Evolutionary conservation across 805 yeast genomes (phyloP).

Genomic region (Yarrowia keelungensis): DNA sequence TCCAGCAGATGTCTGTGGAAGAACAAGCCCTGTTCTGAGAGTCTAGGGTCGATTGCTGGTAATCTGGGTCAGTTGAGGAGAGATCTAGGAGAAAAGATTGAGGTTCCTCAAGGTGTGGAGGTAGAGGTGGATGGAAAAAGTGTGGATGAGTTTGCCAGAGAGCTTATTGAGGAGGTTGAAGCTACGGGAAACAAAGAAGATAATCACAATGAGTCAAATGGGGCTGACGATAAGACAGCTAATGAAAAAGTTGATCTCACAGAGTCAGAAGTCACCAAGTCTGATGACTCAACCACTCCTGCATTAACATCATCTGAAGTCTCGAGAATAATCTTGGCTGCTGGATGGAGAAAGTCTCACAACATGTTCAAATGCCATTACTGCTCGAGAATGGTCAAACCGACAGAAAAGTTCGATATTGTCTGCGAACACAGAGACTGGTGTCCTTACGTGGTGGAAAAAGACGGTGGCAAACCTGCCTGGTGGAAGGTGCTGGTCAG

Average conservation of each 20-base stretch:
- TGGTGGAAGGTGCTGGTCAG: constrained; percentile 12
- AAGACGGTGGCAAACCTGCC: constrained; percentile 8
- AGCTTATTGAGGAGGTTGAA: background rate
- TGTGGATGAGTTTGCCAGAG: background rate
- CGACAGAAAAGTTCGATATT: constrained; percentile 3
- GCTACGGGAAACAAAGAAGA: background rate
- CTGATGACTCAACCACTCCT: background rate
- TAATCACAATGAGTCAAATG: background rate
- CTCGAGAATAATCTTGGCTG: background rate
- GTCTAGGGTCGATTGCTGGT: constrained; percentile 10
- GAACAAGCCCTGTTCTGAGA: constrained; percentile 4
- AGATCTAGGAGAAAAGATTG: constrained; percentile 2
- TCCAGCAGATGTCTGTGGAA: constrained; percentile 10
- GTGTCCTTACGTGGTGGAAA: constrained; percentile 30
- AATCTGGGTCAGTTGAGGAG: background rate
- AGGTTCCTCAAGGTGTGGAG: background rate
- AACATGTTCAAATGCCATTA: constrained; percentile 1
- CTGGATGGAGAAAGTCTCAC: constrained; percentile 11
- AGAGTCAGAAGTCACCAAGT: background rate
- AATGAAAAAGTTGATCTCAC: background rate
- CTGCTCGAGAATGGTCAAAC: constrained; percentile 8
- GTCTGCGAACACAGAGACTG: constrained; percentile 20
- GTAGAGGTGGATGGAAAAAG: constrained; percentile 1
- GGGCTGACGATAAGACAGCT: background rate
- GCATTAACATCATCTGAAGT: background rate